Evolutionary conservation across 2,329 filamentous ascomycete genomes (phyloP).

Genomic region (Aureobasidium sp.): DNA sequence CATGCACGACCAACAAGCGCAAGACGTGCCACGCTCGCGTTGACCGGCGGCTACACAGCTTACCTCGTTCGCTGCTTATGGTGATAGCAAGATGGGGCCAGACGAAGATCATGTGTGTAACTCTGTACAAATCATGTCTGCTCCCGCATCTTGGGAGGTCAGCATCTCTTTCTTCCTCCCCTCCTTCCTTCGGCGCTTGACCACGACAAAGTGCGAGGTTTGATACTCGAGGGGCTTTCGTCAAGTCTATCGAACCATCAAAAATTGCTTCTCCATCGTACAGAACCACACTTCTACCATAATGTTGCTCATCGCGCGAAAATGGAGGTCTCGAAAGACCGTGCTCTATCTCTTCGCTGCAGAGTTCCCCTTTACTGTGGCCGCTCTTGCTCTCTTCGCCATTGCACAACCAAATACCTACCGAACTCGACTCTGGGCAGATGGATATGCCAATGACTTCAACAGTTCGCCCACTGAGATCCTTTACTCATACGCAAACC

Average conservation of each 20-base stretch:
- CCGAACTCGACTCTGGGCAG: constrained; percentile 63
- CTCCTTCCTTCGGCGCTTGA: background rate
- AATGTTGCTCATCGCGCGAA: constrained; percentile 37
- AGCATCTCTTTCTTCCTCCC: background rate
- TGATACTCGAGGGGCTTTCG: background rate
- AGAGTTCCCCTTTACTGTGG: constrained; percentile 60
- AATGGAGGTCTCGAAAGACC: constrained; percentile 47
- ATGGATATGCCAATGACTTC: constrained; percentile 63
- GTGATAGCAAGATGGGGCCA: background rate
- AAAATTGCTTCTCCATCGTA: background rate
- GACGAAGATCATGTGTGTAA: background rate
- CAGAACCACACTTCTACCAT: background rate
- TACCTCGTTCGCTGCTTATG: constrained; percentile 7
- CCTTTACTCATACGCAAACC: constrained; percentile 67
- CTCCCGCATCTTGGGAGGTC: background rate
- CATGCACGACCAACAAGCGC: constrained; percentile 4
- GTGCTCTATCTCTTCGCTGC: constrained; percentile 53
- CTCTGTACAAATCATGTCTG: constrained; percentile 11
- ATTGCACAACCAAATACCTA: constrained; percentile 68
- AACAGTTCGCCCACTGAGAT: constrained; percentile 66
- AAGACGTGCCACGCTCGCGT: background rate
- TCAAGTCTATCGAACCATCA: background rate
- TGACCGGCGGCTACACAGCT: constrained; percentile 12
- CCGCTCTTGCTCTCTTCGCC: constrained; percentile 62
- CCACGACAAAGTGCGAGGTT: background rate